Evolutionary conservation across 805 yeast genomes (phyloP), one percentile per base, ranked within the genome.

Genomic region (Suhomyces kilbournensis): DNA sequence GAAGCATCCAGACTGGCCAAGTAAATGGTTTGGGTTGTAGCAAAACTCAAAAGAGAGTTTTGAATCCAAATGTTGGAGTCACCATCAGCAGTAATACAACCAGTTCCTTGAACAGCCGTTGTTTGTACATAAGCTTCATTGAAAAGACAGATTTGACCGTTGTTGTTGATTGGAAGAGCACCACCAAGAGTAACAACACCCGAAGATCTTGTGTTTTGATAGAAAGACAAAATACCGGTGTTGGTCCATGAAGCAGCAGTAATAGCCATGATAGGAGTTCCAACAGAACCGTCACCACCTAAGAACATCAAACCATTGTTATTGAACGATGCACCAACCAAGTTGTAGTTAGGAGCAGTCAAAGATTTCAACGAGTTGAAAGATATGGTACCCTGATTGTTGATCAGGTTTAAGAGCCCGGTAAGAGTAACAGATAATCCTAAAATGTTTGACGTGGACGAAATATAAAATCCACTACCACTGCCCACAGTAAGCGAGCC

Each of bases 21-120:
- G 48, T 53, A 53, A 22, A 59, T 42, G 19, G 56, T 59, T 28
- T 57, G 60, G 8, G 44, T 43, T 5, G 44, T 43, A 12, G 50
- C 47, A 20, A 56, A 46, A 3, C 42, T 4, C 23, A 53, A 43
- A 22, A 53, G 48, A 0, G 54, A 47, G 28, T 47, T 49, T 32
- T 48, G 53, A 10, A 52, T 45, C 52, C 53, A 57, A 2, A 57
- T 28, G 28, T 20, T 50, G 32, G 61, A 52, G 17, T 50, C 44
- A 4, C 3, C 15, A n/a, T 61, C 64, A 19, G 60, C 59, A 46
- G 47, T 54, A 19, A 66, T 55, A 60, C 74, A 69, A 28, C 74
- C 74, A n/a, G 53, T 23, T 23, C 72, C 72, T 2, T 22, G 8
- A 39, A 69, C 57, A 20, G 42, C 44, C 14, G 65, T 57, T 1